A percentile compares a stretch with the other conserved stretches of the same genome.
Evolutionary conservation across 139 green algal species (phyloP).

Genomic region (Micromonas commoda): DNA sequence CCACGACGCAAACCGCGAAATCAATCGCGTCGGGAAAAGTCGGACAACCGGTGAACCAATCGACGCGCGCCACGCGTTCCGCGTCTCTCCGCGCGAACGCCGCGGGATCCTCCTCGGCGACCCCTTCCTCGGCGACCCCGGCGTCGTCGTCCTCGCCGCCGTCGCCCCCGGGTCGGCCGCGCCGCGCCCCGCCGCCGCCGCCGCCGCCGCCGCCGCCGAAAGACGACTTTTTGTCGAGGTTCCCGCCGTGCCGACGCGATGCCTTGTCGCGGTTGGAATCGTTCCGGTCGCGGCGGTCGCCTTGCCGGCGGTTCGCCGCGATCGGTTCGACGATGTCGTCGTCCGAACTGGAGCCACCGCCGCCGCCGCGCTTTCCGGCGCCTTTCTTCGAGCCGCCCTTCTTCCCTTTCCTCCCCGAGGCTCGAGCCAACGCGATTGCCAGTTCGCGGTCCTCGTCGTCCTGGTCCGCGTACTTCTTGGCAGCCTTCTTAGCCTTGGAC

Average conservation of each 20-base stretch:
- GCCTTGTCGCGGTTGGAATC: too few species aligned
- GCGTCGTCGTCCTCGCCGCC: too few species aligned
- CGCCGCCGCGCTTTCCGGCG: conserved; percentile 28
- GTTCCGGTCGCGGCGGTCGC: too few species aligned
- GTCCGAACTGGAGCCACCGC: conserved; percentile 38
- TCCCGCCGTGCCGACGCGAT: neutral
- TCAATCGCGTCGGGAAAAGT: conserved; percentile 73
- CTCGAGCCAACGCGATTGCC: conserved; percentile 53
- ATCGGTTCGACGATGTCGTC: neutral
- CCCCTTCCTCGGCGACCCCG: too few species aligned
- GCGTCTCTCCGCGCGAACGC: conserved; percentile 36
- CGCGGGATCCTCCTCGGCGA: conserved; percentile 17
- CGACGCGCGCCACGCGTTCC: conserved; percentile 36
- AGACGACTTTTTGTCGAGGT: conserved; percentile 5
- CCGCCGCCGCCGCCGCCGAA: neutral
- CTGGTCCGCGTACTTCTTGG: conserved; percentile 83
- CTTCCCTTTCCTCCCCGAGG: conserved; percentile 12
- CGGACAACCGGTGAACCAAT: conserved; percentile 69
- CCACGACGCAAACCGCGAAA: conserved; percentile 81
- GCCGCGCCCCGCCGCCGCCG: conserved; percentile 9
- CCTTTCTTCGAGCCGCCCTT: conserved; percentile 2
- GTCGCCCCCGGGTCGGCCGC: too few species aligned
- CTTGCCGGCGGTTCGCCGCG: neutral
- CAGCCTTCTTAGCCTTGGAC: conserved; percentile 66
- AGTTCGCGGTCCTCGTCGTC: conserved; percentile 82